These are phyloP conservation scores for Mrakia blollopis DNA, from an alignment of 768 basidiomycete genomes.

Conservation along the genomic window DNA sequence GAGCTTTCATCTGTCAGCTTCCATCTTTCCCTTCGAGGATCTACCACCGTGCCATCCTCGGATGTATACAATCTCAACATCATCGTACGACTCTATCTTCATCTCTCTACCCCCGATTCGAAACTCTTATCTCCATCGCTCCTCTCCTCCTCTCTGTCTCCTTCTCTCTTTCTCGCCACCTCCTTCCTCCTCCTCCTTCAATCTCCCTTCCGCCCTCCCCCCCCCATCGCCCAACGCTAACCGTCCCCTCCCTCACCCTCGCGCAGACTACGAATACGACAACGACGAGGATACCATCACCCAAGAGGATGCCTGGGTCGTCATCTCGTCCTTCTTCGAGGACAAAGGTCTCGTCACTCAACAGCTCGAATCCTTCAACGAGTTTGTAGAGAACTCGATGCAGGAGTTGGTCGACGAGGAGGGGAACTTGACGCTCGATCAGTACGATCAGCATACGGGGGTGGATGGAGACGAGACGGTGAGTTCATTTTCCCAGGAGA, in stretches of 20 bases:
- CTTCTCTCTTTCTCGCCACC: too few species aligned
- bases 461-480: slow-evolving; percentile 55
- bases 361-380: slow-evolving; percentile 96
- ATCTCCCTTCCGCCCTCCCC: neutral
- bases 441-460: slow-evolving; percentile 92
- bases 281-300: slow-evolving; percentile 30
- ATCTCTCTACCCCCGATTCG: too few species aligned
- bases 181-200: neutral
- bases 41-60: neutral
- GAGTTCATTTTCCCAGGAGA: slow-evolving; percentile 25
- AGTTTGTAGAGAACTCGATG: slow-evolving; percentile 99
- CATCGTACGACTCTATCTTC: too few species aligned
- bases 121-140: too few species aligned
- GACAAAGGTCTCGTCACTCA: slow-evolving; percentile 96
- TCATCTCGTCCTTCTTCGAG: slow-evolving; percentile 94
- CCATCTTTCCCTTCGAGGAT: neutral
- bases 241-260: too few species aligned
- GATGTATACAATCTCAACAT: too few species aligned
- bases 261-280: slow-evolving; percentile 19
- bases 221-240: neutral
- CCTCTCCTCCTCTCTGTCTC: too few species aligned
- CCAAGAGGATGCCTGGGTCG: slow-evolving; percentile 47
- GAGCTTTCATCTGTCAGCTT: slow-evolving; percentile 15
- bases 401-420: slow-evolving; percentile 98
- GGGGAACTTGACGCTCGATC: slow-evolving; percentile 89